Evolutionary conservation across 371 early-diverging fungal species (phyloP), one percentile per base, ranked within the genome.

Genomic region (Lichtheimia hyalospora): DNA sequence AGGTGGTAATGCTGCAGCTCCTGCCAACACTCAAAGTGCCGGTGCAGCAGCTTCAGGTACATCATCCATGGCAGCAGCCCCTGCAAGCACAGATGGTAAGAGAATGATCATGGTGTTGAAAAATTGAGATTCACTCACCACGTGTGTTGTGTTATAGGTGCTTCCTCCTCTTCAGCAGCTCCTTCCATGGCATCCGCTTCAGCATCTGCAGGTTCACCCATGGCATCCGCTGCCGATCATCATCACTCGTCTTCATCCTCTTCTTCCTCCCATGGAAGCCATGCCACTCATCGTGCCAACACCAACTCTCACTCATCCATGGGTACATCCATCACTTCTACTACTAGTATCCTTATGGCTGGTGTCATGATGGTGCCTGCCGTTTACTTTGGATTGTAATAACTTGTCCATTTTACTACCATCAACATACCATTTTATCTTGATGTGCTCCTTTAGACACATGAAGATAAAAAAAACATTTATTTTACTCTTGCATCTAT

Each of bases 41-140:
- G 7, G 40, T 12, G 53, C 40, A 40, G 40, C 10, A 34, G 34
- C 34, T 34, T 34, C 34, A 34, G 34, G 34, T 10, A 10, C 34
- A 34, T 34, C 34, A 2, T 34, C 34, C 34, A 34, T 34, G 34
- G 34, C 5, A 3, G 34, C 5, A 3, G 28, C 53, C 5, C 20
- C 53, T 20, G 53, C 25, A 27, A 21, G 51, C 23, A 49, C n/a
- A 18, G 40, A 21, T 40, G 53, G 53, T 53, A 52, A 52, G 53
- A 25, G 25, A 25, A 25, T 25, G 25, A 25, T 5, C n/a, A 25
- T 27, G 18, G 5, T 23, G 7, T 49, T 16, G 21, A 50, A 23
- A 14, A 12, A 13, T 5, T 21, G 3, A 10, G 21, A 50, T 7
- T 21, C 2, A 50, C 23, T 21, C 18, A 12, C 3, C 49, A 18